Base-by-base conservation (phyloP, 306 rosid species). In the Sphenostylis stenocarpa region DNA sequence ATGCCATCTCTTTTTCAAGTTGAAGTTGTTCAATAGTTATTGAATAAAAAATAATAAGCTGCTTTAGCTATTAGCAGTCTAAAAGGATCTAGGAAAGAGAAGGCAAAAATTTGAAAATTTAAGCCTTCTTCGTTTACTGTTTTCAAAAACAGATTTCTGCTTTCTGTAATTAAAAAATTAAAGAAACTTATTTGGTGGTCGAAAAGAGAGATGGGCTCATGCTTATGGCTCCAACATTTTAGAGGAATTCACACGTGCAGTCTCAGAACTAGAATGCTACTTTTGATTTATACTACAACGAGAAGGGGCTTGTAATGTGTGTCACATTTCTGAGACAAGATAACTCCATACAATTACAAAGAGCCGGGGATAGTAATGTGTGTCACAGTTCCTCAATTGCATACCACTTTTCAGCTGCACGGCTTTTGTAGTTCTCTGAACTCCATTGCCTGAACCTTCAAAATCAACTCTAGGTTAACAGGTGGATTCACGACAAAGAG, bases 21-120 rank as follows among this genome's bases (percentile, higher is more conserved):
- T 13, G 43, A 64, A 64, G 58, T 33, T 77, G 43, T 69, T 49
- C 23, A 67, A 8, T 74, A 77, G 58, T 47, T 72, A 31, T 61
- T 64, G 75, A 28, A 39, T 60, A 43, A 71, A 34, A 67, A 83
- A 51, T 52, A 11, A 43, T 6, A 21, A 67, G 63, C n/a, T 53
- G 49, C 43, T 44, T 19, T 34, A 12, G 39, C 63, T 60, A 23
- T 62, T 73, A 31, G n/a, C 21, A 48, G 34, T 66, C 71, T 44
- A 72, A 77, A 66, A 77, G 19, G 75, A 70, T 52, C 14, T 70
- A 41, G 31, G 64, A 68, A 78, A 73, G 49, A 21, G 53, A 26
- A 60, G 70, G 62, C 17, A 57, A 49, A 23, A 41, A 58, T 33
- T 26, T 77, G 78, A 65, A 14, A 58, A 20, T n/a, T 48, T n/a